Percentiles rank a stretch among this genome's conserved stretches.
Conservation (phyloP, 176 grass and related monocot species). For the Eremochloa ophiuroides region DNA sequence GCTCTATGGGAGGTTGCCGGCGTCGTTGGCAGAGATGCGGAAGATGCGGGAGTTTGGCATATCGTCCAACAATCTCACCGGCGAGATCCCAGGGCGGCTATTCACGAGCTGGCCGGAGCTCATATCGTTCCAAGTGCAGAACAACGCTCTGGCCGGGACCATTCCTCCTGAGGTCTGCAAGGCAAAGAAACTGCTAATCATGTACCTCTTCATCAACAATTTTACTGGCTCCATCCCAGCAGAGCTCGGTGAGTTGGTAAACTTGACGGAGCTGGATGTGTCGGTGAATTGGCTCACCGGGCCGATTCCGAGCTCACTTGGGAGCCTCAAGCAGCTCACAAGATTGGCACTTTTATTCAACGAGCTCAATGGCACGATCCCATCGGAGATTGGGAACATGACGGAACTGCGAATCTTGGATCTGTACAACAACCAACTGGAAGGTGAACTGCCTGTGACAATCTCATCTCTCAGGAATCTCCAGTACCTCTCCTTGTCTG, state of each 20-base stretch:
- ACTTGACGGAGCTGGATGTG: slow-evolving; percentile 18
- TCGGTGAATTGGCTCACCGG: slow-evolving; percentile 39
- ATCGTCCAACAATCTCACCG: slow-evolving; percentile 36
- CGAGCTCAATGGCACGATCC: slow-evolving; percentile 42
- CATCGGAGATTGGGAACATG: slow-evolving; percentile 57
- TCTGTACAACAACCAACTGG: slow-evolving; percentile 47
- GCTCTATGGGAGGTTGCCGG: slow-evolving; percentile 25
- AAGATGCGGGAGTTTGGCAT: slow-evolving; percentile 45
- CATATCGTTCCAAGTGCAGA: slow-evolving; percentile 39
- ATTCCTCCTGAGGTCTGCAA: slow-evolving; percentile 38
- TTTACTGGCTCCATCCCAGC: slow-evolving; percentile 35
- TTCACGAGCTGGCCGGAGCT: slow-evolving; percentile 50
- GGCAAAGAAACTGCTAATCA: not conserved
- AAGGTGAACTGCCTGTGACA: slow-evolving; percentile 46
- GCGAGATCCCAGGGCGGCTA: slow-evolving; percentile 2
- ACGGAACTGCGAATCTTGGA: slow-evolving; percentile 35
- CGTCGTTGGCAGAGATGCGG: slow-evolving; percentile 31
- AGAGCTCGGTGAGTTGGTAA: slow-evolving; percentile 42
- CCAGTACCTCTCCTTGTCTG: slow-evolving; percentile 27
- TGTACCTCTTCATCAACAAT: slow-evolving; percentile 39
- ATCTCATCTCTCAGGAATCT: slow-evolving; percentile 41
- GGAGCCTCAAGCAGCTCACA: slow-evolving; percentile 37
- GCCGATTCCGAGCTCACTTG: slow-evolving; percentile 37
- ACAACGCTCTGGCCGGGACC: not conserved
- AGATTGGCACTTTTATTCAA: slow-evolving; percentile 51